phyloP scores from a whole-genome alignment of 305 asterid genomes.

The Fraxinus dipetala region DNA sequence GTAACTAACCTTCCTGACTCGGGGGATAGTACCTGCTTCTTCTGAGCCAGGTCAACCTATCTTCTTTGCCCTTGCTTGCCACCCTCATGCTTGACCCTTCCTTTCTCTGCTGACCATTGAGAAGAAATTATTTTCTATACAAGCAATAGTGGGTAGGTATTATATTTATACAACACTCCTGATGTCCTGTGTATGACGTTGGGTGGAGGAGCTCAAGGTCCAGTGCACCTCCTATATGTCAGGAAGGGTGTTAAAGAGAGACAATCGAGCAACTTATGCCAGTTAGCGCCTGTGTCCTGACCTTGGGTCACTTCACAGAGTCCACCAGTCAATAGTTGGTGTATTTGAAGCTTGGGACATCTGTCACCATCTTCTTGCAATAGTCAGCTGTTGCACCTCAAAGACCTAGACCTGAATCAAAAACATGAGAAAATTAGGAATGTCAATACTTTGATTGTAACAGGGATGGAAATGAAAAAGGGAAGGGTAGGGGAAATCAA shows the following conservation, averaged over 20 bases:
- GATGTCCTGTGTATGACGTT: neutral
- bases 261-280: neutral
- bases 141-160: neutral
- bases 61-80: neutral
- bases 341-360: neutral
- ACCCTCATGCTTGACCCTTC: neutral
- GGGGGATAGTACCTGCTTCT: neutral
- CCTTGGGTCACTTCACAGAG: neutral
- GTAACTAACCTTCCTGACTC: neutral
- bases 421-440: neutral
- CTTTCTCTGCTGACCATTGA: neutral
- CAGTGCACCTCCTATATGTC: neutral
- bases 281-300: neutral
- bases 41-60: neutral
- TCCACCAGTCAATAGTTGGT: neutral
- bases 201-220: neutral
- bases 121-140: neutral
- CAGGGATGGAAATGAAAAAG: neutral
- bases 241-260: neutral
- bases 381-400: neutral
- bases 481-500: neutral
- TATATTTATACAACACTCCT: neutral
- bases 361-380: neutral
- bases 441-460: neutral
- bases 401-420: neutral